Evolutionary conservation across 768 basidiomycete species (phyloP).

Genomic region (Suillus ampliporus): DNA sequence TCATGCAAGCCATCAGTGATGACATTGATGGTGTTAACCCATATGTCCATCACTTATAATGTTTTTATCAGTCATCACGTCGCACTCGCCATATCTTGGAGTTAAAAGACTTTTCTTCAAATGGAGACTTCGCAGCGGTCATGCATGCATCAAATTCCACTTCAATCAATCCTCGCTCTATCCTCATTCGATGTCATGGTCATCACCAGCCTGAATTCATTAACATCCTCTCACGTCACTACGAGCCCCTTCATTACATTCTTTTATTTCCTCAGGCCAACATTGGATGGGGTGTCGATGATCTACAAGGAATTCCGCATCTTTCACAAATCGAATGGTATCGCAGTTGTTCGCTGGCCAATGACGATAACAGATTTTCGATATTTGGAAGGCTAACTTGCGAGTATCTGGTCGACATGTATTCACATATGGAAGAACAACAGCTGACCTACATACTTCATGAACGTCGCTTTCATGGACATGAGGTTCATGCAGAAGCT

Average conservation of each 20-base stretch:
- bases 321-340: slow-evolving; percentile 43
- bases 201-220: too few species aligned
- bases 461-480: slow-evolving; percentile 20
- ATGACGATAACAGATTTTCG: slow-evolving; percentile 30
- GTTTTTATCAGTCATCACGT: too few species aligned
- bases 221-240: slow-evolving; percentile 33
- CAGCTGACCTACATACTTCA: slow-evolving; percentile 40
- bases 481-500: slow-evolving; percentile 26
- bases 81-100: too few species aligned
- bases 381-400: slow-evolving; percentile 41
- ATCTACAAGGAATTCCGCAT: slow-evolving; percentile 14
- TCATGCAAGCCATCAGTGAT: too few species aligned
- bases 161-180: too few species aligned
- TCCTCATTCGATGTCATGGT: too few species aligned
- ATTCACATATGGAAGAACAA: slow-evolving; percentile 37
- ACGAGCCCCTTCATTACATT: slow-evolving; percentile 45
- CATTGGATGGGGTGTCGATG: slow-evolving; percentile 38
- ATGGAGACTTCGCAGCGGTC: too few species aligned
- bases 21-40: too few species aligned
- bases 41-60: too few species aligned
- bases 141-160: too few species aligned
- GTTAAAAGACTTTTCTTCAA: too few species aligned
- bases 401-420: slow-evolving; percentile 48
- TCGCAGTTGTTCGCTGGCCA: slow-evolving; percentile 35
- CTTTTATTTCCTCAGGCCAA: slow-evolving; percentile 44